Conservation (phyloP, 176 grass and related monocot genomes). For the Lolium perenne region DNA sequence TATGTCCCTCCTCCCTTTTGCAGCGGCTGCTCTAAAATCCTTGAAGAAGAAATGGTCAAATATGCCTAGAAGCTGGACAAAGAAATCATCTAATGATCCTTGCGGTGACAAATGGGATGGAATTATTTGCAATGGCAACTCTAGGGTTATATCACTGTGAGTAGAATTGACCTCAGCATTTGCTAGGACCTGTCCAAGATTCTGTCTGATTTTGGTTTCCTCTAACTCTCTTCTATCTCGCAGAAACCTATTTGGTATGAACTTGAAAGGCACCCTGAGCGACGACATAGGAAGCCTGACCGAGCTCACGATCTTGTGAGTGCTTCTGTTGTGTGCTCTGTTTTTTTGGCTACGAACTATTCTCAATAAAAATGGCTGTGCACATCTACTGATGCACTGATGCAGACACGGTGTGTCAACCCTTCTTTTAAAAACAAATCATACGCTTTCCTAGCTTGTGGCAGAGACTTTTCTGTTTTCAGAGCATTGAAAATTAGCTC, state of each 20-base stretch:
- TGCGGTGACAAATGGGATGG: conserved; percentile 71
- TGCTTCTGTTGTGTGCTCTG: neutral
- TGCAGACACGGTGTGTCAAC: neutral
- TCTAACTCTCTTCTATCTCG: neutral
- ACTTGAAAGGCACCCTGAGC: conserved; percentile 56
- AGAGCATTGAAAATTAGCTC: neutral
- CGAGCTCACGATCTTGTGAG: conserved; percentile 61
- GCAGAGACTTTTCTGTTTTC: neutral
- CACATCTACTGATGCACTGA: neutral
- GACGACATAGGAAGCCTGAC: conserved; percentile 67
- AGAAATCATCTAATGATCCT: conserved; percentile 59
- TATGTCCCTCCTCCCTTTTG: neutral
- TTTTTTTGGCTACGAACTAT: neutral
- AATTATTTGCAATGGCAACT: conserved; percentile 47
- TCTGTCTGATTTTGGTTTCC: conserved; percentile 14
- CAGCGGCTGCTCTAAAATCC: conserved; percentile 60
- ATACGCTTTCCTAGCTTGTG: neutral
- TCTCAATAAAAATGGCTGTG: neutral
- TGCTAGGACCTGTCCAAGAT: neutral
- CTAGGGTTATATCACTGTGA: conserved; percentile 71
- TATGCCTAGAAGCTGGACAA: conserved; percentile 59
- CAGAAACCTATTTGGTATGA: conserved; percentile 76
- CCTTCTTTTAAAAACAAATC: neutral
- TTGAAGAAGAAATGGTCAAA: conserved; percentile 70
- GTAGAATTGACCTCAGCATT: conserved; percentile 19